A percentile compares a stretch with the other conserved stretches of the same genome.
phyloP scores from a whole-genome alignment of 2,329 filamentous ascomycete genomes.

The Chalaropsis thielavioides region DNA sequence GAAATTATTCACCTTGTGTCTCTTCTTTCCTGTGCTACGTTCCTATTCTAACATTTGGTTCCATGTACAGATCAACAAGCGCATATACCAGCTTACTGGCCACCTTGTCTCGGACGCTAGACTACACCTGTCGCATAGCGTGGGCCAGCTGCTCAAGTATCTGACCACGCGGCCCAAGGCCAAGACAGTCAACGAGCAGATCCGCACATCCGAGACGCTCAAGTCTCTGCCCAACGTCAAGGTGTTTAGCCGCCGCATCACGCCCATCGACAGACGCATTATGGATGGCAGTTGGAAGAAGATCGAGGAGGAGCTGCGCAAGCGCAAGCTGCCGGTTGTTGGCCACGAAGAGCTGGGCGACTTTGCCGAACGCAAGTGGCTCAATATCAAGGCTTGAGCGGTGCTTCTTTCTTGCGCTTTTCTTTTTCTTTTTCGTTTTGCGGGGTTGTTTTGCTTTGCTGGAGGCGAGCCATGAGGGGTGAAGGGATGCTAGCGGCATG shows the following conservation, averaged over 20 bases:
- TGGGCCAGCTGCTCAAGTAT: slow-evolving; percentile 39
- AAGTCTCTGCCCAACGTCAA: slow-evolving; percentile 51
- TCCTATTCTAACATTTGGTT: slow-evolving; percentile 16
- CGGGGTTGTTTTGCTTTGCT: not conserved
- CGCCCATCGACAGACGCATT: slow-evolving; percentile 56
- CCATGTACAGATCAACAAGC: slow-evolving; percentile 56
- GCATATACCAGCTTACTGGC: slow-evolving; percentile 68
- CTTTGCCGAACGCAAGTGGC: slow-evolving; percentile 32
- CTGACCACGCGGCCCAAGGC: slow-evolving; percentile 41
- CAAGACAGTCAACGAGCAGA: slow-evolving; percentile 47
- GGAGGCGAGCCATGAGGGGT: not conserved
- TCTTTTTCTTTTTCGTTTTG: not conserved
- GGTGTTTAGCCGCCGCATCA: slow-evolving; percentile 49
- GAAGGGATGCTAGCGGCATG: not conserved
- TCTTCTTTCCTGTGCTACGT: not conserved
- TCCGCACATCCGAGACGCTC: slow-evolving; percentile 36
- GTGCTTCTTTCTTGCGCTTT: not conserved
- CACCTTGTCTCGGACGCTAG: slow-evolving; percentile 57
- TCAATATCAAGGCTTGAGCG: slow-evolving; percentile 28
- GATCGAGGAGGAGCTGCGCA: slow-evolving; percentile 54
- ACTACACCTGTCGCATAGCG: slow-evolving; percentile 41
- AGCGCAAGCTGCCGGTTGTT: slow-evolving; percentile 44
- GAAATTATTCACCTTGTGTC: not conserved
- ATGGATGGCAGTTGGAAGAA: slow-evolving; percentile 65
- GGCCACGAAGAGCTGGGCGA: slow-evolving; percentile 30